Evolutionary conservation across 2,329 filamentous ascomycete species (phyloP), one percentile per base, ranked within the genome.

Genomic region (Sclerotinia nivalis): DNA sequence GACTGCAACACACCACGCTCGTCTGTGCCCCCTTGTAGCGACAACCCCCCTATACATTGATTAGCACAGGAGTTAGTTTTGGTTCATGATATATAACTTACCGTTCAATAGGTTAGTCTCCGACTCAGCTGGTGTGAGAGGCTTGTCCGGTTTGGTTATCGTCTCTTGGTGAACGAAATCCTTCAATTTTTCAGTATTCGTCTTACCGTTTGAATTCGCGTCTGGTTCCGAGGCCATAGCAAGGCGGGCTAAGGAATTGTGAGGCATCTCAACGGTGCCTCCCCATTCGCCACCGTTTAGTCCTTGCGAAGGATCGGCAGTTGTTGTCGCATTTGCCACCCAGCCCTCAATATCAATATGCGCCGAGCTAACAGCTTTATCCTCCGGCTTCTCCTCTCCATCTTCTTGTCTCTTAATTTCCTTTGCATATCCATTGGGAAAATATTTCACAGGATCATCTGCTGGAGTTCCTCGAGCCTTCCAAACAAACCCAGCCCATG

Each of bases 401-500:
- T 34, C 6, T 47, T 69, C 67, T 37, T 47, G 58, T 9, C 49
- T 50, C 37, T 69, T 43, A 20, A 69, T 64, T 37, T 66, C 68
- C 28, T 34, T 54, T 15, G 22, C 28, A 34, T 59, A 69, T 12
- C 61, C 60, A 58, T 34, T 55, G 6, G 66, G 43, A 50, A 66
- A 69, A n/a, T 71, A 56, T 31, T 59, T 60, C 34, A 66, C 60
- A 7, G 72, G 73, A 65, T 74, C 67, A 25, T 73, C 62, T 12
- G 22, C 43, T 22, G 52, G 1, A 20, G 60, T 31, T 34, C 72
- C 75, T 37, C 70, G 73, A 49, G 52, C 18, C 47, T 58, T 50
- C 43, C 72, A 76, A 5, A 20, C 70, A 61, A 73, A 76, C 0
- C 68, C 59, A 2, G 37, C 49, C 68, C 72, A 74, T 20, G 58